Conservation (phyloP, 2,329 filamentous ascomycete species). For the Helotiales sp. region DNA sequence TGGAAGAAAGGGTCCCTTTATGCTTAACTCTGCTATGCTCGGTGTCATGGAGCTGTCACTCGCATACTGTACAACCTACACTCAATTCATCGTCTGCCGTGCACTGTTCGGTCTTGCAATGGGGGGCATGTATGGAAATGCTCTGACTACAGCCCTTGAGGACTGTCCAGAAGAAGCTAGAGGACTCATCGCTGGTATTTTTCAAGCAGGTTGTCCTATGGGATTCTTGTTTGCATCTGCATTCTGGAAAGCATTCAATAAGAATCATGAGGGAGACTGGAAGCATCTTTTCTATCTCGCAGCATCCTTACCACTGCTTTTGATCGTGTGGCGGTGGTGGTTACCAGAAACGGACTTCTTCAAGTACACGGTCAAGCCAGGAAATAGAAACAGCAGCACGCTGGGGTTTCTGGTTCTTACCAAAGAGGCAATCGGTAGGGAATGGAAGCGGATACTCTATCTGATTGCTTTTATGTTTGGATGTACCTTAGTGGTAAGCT, state of each 20-base stretch:
- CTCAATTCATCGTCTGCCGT: constrained; percentile 67
- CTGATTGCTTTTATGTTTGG: background rate
- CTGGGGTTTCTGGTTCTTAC: background rate
- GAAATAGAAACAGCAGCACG: background rate
- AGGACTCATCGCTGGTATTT: constrained; percentile 77
- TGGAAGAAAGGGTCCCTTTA: constrained; percentile 79
- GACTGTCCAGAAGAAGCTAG: constrained; percentile 50
- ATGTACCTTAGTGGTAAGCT: background rate
- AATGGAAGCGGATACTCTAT: background rate
- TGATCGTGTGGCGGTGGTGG: constrained; percentile 76
- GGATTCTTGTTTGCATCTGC: constrained; percentile 77
- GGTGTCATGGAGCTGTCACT: constrained; percentile 70
- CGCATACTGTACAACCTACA: constrained; percentile 73
- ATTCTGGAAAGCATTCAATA: constrained; percentile 65
- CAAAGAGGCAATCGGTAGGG: background rate
- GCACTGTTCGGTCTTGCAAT: constrained; percentile 78
- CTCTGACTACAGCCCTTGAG: constrained; percentile 76
- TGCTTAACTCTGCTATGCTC: constrained; percentile 73
- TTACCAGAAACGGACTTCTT: constrained; percentile 80
- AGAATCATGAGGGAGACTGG: constrained; percentile 79
- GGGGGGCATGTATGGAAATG: constrained; percentile 79
- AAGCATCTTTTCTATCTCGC: constrained; percentile 88
- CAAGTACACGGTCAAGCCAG: background rate
- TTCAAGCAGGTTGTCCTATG: constrained; percentile 80
- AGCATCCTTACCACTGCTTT: constrained; percentile 74